These are phyloP conservation scores for Zymoseptoria passerinii DNA, from an alignment of 2,329 filamentous ascomycete genomes.

Conservation along the genomic window DNA sequence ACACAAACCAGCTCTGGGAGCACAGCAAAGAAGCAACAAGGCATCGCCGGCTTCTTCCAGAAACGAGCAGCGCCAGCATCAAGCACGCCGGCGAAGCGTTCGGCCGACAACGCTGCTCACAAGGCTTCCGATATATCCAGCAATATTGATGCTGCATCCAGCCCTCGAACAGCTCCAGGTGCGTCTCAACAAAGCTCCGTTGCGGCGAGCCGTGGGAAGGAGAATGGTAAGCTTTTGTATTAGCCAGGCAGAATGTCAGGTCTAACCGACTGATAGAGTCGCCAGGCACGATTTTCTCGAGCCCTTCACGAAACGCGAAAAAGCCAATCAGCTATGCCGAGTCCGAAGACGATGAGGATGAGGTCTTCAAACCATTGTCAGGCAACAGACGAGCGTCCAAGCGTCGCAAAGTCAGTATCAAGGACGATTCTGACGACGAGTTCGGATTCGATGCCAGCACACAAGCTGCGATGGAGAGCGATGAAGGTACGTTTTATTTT, in stretches of 20 bases:
- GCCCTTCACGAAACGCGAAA: constrained; percentile 68
- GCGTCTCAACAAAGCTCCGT: constrained; percentile 45
- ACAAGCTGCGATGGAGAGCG: constrained; percentile 50
- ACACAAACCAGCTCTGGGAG: constrained; percentile 25
- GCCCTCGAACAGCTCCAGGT: constrained; percentile 14
- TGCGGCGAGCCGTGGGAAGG: constrained; percentile 42
- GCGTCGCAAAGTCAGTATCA: constrained; percentile 53
- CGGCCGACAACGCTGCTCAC: constrained; percentile 17
- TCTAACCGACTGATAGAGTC: constrained; percentile 36
- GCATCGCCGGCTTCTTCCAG: constrained; percentile 73
- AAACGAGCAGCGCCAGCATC: constrained; percentile 42
- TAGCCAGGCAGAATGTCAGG: constrained; percentile 29
- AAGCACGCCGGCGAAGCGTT: constrained; percentile 28
- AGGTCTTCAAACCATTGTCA: constrained; percentile 54
- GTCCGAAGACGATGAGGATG: constrained; percentile 68
- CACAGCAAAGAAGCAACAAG: constrained; percentile 51
- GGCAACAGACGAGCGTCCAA: constrained; percentile 44
- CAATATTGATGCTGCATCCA: constrained; percentile 10
- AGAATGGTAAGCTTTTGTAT: constrained; percentile 37
- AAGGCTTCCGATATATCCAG: constrained; percentile 9
- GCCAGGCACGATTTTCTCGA: constrained; percentile 48
- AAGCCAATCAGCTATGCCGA: constrained; percentile 74
- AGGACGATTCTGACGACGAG: constrained; percentile 61
- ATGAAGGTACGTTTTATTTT: constrained; percentile 45
- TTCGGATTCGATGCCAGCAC: constrained; percentile 53